Percentiles rank a stretch among this genome's conserved stretches.
phyloP scores from a whole-genome alignment of 495 filamentous ascomycete genomes.

The Hypoxylon fuscum region DNA sequence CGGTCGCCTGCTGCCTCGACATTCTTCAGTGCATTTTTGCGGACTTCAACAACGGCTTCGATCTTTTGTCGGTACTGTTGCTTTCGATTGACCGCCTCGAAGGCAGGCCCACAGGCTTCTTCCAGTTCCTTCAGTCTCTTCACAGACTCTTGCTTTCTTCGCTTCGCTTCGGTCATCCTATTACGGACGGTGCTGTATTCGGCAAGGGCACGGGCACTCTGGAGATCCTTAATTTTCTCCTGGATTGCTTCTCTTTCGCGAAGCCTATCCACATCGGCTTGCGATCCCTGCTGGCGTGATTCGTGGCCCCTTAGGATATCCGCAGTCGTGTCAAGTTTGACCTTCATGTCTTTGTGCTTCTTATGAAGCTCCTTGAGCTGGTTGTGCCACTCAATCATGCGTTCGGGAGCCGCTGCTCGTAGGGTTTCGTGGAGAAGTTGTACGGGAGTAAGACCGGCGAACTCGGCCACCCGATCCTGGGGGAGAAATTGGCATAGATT shows the following conservation, averaged over 20 bases:
- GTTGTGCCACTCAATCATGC: constrained; percentile 83
- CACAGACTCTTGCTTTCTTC: constrained; percentile 55
- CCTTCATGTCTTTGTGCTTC: constrained; percentile 71
- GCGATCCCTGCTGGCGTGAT: constrained; percentile 76
- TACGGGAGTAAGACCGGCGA: constrained; percentile 83
- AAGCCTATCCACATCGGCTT: constrained; percentile 84
- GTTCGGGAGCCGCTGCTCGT: constrained; percentile 80
- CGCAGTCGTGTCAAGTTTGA: constrained; percentile 64
- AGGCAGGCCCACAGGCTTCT: constrained; percentile 69
- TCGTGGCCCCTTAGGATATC: constrained; percentile 72
- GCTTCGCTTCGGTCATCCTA: constrained; percentile 56
- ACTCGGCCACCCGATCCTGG: constrained; percentile 95
- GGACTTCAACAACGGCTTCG: constrained; percentile 58
- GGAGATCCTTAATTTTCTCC: constrained; percentile 70
- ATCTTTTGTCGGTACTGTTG: constrained; percentile 63
- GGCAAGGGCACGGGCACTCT: constrained; percentile 70
- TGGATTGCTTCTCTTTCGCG: constrained; percentile 76
- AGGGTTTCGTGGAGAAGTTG: constrained; percentile 88
- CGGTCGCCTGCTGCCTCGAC: constrained; percentile 64
- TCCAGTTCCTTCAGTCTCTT: constrained; percentile 65
- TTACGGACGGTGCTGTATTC: constrained; percentile 62
- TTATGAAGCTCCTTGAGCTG: constrained; percentile 73
- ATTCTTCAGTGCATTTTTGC: constrained; percentile 59
- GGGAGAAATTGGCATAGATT: constrained; percentile 98
- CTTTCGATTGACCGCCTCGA: constrained; percentile 72